Evolutionary conservation across 345 rosid species (phyloP).

Genomic region (Aurinia saxatilis): DNA sequence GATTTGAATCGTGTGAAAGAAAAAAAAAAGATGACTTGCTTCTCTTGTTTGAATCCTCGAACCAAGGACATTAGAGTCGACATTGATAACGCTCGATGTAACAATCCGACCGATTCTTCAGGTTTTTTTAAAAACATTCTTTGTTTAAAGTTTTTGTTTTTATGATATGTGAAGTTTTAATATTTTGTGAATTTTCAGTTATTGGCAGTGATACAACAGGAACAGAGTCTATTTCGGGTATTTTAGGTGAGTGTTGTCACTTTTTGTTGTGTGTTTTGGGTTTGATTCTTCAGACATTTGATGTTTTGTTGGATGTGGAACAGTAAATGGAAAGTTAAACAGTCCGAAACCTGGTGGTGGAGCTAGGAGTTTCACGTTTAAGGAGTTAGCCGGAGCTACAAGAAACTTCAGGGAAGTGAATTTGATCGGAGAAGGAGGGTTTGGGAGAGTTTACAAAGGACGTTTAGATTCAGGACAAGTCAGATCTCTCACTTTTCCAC

Average conservation of each 20-base stretch:
- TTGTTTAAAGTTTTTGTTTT: not conserved
- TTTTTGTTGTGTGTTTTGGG: not conserved
- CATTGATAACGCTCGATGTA: slow-evolving; percentile 51
- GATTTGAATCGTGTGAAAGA: not conserved
- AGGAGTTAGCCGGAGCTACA: slow-evolving; percentile 69
- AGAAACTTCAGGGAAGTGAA: slow-evolving; percentile 64
- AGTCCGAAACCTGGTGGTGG: slow-evolving; percentile 35
- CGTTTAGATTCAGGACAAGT: slow-evolving; percentile 72
- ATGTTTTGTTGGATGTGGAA: not conserved
- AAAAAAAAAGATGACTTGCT: slow-evolving; percentile 57
- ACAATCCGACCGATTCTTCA: slow-evolving; percentile 36
- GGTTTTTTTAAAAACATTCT: slow-evolving; percentile 32
- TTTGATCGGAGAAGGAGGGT: slow-evolving; percentile 95
- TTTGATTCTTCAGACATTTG: not conserved
- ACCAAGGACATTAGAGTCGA: slow-evolving; percentile 59
- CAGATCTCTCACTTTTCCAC: slow-evolving; percentile 14
- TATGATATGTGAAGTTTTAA: not conserved
- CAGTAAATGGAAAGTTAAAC: slow-evolving; percentile 35
- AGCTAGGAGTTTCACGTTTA: slow-evolving; percentile 79
- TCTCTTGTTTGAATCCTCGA: slow-evolving; percentile 59
- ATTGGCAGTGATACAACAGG: slow-evolving; percentile 29
- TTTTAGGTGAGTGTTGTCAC: slow-evolving; percentile 13
- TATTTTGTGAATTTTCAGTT: slow-evolving; percentile 16
- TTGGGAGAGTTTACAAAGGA: slow-evolving; percentile 91
- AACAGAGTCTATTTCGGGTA: slow-evolving; percentile 27